A percentile compares a stretch with the other conserved stretches of the same genome.
These are phyloP conservation scores for Nicotiana rustica DNA, from an alignment of 305 asterid species.

Conservation along the genomic window DNA sequence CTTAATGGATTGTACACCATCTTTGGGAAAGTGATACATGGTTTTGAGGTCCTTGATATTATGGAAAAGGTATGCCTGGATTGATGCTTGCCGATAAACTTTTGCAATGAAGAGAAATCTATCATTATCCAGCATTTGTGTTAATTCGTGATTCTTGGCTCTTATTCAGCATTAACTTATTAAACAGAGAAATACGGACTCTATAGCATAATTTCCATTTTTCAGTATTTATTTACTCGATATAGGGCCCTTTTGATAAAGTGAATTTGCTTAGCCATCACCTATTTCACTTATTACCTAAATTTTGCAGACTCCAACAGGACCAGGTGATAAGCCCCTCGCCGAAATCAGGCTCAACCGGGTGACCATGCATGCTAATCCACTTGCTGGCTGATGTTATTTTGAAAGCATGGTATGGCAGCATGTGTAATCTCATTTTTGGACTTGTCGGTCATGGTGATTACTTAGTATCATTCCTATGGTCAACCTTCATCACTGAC, in stretches of 20 bases:
- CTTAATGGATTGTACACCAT: conserved; percentile 90
- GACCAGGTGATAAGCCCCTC: conserved; percentile 86
- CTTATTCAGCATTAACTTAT: neutral
- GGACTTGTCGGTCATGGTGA: neutral
- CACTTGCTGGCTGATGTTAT: conserved; percentile 74
- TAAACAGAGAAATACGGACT: neutral
- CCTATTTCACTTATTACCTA: conserved; percentile 7
- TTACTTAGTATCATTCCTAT: neutral
- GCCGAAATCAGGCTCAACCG: conserved; percentile 94
- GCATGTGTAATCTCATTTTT: conserved; percentile 15
- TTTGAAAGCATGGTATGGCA: neutral
- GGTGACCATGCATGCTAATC: conserved; percentile 91
- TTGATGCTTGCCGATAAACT: conserved; percentile 20
- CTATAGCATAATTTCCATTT: neutral
- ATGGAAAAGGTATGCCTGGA: conserved; percentile 83
- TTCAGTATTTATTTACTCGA: neutral
- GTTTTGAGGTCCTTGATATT: conserved; percentile 91
- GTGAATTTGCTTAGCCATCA: neutral
- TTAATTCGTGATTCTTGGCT: neutral
- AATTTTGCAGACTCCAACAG: conserved; percentile 79
- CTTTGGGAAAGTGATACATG: conserved; percentile 96
- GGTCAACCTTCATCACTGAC: neutral
- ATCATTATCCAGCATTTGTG: neutral
- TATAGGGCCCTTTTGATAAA: too few species aligned
- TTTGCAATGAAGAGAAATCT: neutral